These are phyloP conservation scores for Leccinum truebloodii DNA, from an alignment of 768 basidiomycete genomes.

Conservation along the genomic window DNA sequence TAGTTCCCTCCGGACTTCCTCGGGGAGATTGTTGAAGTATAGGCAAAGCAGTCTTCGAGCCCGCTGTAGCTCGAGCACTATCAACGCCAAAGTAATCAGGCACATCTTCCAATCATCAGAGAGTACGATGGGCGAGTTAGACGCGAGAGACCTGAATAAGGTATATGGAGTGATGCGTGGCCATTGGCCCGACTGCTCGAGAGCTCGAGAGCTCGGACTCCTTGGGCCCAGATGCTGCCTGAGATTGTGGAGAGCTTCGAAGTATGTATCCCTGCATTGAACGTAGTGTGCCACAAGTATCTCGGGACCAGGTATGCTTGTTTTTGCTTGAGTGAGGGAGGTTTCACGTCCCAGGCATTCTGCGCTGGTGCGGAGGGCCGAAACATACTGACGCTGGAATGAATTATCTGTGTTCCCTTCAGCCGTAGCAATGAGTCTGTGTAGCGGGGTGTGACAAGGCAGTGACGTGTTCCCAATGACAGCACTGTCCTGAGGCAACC, in stretches of 20 bases:
- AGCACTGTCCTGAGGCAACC: background rate
- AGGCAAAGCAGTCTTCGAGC: constrained; percentile 34
- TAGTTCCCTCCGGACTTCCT: constrained; percentile 34
- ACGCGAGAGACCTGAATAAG: constrained; percentile 35
- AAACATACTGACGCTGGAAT: constrained; percentile 14
- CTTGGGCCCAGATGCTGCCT: constrained; percentile 13
- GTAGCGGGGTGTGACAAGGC: background rate
- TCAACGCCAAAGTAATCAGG: constrained; percentile 31
- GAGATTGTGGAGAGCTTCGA: background rate
- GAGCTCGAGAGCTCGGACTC: constrained; percentile 18
- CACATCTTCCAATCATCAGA: constrained; percentile 29
- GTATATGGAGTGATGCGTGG: constrained; percentile 37
- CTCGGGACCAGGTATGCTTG: background rate
- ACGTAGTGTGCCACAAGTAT: constrained; percentile 13
- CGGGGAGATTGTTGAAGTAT: constrained; percentile 20
- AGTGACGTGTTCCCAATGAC: background rate
- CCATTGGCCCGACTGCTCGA: constrained; percentile 35
- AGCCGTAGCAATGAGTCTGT: constrained; percentile 5
- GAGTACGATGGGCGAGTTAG: constrained; percentile 18
- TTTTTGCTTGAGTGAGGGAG: background rate
- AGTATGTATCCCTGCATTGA: constrained; percentile 9
- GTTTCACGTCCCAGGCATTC: constrained; percentile 9
- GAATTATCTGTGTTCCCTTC: constrained; percentile 8
- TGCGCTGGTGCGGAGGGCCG: constrained; percentile 11
- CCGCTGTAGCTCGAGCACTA: constrained; percentile 36